phyloP scores from a whole-genome alignment of 2,329 filamentous ascomycete genomes.

The Ascochyta lentis region DNA sequence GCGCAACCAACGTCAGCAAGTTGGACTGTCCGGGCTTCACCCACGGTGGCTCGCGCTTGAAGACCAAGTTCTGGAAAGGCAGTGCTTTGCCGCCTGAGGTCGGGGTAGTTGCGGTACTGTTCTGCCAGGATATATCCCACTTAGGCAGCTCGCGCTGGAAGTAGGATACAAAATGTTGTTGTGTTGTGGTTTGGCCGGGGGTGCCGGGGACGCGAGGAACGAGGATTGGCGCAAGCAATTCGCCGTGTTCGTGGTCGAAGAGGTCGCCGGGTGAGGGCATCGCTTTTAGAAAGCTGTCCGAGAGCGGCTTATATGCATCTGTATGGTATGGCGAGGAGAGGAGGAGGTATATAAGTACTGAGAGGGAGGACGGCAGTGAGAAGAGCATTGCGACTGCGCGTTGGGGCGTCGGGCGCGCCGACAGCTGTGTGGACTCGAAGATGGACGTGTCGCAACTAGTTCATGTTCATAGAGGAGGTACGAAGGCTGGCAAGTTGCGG shows the following conservation, averaged over 20 bases:
- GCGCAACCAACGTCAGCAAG: slow-evolving; percentile 84
- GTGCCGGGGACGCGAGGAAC: slow-evolving; percentile 89
- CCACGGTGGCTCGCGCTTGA: slow-evolving; percentile 88
- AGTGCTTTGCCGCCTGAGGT: slow-evolving; percentile 72
- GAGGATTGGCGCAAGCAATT: slow-evolving; percentile 84
- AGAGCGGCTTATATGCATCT: slow-evolving; percentile 66
- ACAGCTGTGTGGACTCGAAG: not conserved
- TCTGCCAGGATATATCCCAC: slow-evolving; percentile 85
- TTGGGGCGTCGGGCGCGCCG: not conserved
- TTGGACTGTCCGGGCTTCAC: slow-evolving; percentile 74
- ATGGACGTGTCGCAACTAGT: not conserved
- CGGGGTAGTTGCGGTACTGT: slow-evolving; percentile 86
- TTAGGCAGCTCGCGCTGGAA: slow-evolving; percentile 75
- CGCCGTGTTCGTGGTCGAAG: slow-evolving; percentile 79
- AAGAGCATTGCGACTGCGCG: slow-evolving; percentile 24
- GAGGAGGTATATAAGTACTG: slow-evolving; percentile 21
- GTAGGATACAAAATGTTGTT: slow-evolving; percentile 84
- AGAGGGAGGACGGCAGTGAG: slow-evolving; percentile 19
- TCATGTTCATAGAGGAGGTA: slow-evolving; percentile 1
- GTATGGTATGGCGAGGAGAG: slow-evolving; percentile 23
- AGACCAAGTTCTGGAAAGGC: slow-evolving; percentile 86
- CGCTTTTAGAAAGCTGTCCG: slow-evolving; percentile 73
- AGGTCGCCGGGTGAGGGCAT: slow-evolving; percentile 75
- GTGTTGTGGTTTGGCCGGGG: slow-evolving; percentile 72
- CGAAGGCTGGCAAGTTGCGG: slow-evolving; percentile 1